A percentile compares a stretch with the other conserved stretches of the same genome.
phyloP scores from a whole-genome alignment of 2,329 filamentous ascomycete genomes.

The Fusarium continuum region DNA sequence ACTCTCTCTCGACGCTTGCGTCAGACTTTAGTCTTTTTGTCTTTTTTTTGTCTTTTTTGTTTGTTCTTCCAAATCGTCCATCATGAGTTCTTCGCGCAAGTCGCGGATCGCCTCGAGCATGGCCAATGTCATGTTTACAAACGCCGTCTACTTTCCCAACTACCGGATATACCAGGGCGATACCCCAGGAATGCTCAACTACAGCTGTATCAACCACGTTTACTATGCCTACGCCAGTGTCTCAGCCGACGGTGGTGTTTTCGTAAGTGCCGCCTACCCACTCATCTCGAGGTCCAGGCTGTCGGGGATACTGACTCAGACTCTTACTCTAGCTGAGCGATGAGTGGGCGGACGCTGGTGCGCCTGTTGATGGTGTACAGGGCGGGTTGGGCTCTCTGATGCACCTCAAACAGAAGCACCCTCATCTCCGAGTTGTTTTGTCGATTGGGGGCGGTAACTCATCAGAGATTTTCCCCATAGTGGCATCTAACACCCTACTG shows the following conservation, averaged over 20 bases:
- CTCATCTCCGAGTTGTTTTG: constrained; percentile 76
- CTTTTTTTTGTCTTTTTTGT: not conserved
- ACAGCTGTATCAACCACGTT: constrained; percentile 80
- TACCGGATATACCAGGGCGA: constrained; percentile 76
- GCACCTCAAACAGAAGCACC: constrained; percentile 75
- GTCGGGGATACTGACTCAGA: constrained; percentile 40
- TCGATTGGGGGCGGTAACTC: constrained; percentile 77
- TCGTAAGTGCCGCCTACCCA: constrained; percentile 64
- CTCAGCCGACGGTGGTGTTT: constrained; percentile 75
- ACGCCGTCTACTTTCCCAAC: constrained; percentile 88
- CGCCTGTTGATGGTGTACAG: constrained; percentile 74
- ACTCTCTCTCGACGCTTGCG: not conserved
- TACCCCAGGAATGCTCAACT: constrained; percentile 77
- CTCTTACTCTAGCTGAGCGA: constrained; percentile 71
- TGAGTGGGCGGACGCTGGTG: constrained; percentile 78
- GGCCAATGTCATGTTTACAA: constrained; percentile 66
- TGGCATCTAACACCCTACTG: constrained; percentile 67
- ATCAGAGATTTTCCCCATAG: constrained; percentile 71
- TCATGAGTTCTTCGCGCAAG: constrained; percentile 57
- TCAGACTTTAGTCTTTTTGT: not conserved
- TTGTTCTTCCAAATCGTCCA: constrained; percentile 28
- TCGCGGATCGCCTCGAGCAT: constrained; percentile 57
- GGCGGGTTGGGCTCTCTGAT: constrained; percentile 79
- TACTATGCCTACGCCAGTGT: constrained; percentile 87
- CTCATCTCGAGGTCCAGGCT: constrained; percentile 7